Evolutionary conservation across 2,329 filamentous ascomycete species (phyloP).

Genomic region (Colletotrichum sp.): DNA sequence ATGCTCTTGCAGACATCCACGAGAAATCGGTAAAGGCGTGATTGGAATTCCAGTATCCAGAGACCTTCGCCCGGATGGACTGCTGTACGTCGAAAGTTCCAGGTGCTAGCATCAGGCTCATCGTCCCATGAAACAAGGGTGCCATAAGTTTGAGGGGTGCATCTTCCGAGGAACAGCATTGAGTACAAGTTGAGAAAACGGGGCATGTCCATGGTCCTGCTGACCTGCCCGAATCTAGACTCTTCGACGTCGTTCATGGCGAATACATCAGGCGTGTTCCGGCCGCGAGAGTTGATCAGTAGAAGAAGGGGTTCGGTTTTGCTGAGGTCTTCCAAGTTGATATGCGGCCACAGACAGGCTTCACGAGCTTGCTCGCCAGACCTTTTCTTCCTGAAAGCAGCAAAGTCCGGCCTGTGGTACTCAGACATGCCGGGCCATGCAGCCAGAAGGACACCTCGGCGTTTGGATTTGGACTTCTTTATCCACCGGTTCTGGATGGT

Average conservation of each 20-base stretch:
- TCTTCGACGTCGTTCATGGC: conserved; percentile 45
- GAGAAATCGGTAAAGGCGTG: conserved; percentile 52
- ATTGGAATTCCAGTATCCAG: conserved; percentile 55
- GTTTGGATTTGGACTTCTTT: conserved; percentile 55
- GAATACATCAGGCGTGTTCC: conserved; percentile 51
- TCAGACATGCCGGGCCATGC: conserved; percentile 55
- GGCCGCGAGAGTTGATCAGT: conserved; percentile 57
- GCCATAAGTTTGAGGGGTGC: conserved; percentile 36
- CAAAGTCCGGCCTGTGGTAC: conserved; percentile 58
- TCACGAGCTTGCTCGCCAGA: conserved; percentile 23
- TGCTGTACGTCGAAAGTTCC: conserved; percentile 26
- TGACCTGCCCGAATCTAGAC: conserved; percentile 33
- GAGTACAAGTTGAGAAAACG: conserved; percentile 33
- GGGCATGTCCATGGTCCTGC: conserved; percentile 26
- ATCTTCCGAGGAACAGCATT: conserved; percentile 38
- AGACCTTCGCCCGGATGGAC: conserved; percentile 50
- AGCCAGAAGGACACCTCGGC: conserved; percentile 48
- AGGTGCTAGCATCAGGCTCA: conserved; percentile 40
- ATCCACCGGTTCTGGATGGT: conserved; percentile 58
- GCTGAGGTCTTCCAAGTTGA: conserved; percentile 62
- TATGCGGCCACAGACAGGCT: conserved; percentile 54
- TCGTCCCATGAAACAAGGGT: conserved; percentile 37
- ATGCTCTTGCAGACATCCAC: conserved; percentile 50
- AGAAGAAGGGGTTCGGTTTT: conserved; percentile 49
- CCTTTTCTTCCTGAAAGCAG: conserved; percentile 25